These are phyloP conservation scores for Phoenix roebelenii DNA, from an alignment of 176 grass and related monocot genomes.

Conservation along the genomic window DNA sequence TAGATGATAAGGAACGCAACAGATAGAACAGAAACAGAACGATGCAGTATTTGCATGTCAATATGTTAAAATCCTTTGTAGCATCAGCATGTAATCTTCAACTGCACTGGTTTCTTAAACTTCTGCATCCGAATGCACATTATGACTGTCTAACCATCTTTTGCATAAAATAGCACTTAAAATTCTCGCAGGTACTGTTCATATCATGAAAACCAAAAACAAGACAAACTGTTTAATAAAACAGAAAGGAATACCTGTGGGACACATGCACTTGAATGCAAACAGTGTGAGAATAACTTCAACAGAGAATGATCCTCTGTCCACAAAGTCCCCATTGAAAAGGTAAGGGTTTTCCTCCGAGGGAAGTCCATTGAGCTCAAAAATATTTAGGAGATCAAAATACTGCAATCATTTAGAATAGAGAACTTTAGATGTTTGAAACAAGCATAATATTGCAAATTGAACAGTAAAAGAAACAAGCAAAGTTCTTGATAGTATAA, in stretches of 20 bases:
- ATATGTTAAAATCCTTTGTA: too few species aligned
- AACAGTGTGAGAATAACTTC: constrained; percentile 96
- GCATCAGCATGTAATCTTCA: too few species aligned
- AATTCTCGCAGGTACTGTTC: not conserved
- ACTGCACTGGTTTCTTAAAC: too few species aligned
- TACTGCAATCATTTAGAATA: constrained; percentile 34
- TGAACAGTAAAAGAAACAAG: too few species aligned
- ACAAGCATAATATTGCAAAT: too few species aligned
- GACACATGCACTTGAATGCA: constrained; percentile 88
- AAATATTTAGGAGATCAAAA: constrained; percentile 87
- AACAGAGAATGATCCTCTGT: constrained; percentile 89
- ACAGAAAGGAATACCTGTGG: constrained; percentile 35
- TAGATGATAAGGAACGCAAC: too few species aligned
- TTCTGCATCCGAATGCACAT: too few species aligned
- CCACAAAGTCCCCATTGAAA: constrained; percentile 97
- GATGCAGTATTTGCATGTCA: too few species aligned
- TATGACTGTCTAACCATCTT: too few species aligned
- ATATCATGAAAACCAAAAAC: not conserved
- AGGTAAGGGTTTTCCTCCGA: constrained; percentile 96
- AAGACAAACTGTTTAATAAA: not conserved
- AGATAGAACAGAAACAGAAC: too few species aligned
- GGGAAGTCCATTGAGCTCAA: constrained; percentile 90
- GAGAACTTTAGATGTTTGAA: too few species aligned
- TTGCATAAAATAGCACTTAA: constrained; percentile 6
- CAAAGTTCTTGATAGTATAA: too few species aligned